These are phyloP conservation scores for Myxozyma melibiosi DNA, from an alignment of 805 yeast species.

Conservation along the genomic window DNA sequence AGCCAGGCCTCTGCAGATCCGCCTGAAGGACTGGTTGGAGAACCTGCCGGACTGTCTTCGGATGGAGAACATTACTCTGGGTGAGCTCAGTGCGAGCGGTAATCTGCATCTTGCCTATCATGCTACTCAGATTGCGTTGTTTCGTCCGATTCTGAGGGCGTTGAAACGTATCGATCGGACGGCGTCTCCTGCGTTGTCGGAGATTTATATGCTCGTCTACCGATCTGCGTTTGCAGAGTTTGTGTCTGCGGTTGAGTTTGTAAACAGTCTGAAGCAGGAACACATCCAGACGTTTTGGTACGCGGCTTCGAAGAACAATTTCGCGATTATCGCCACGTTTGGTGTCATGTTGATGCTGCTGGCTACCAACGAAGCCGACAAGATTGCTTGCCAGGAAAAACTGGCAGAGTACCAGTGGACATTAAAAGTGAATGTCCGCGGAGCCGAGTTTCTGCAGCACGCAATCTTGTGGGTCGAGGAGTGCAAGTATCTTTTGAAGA, in stretches of 20 bases:
- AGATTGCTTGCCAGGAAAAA: constrained; percentile 30
- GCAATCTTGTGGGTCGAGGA: constrained; percentile 38
- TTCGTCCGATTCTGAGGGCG: constrained; percentile 34
- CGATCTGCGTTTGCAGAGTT: constrained; percentile 36
- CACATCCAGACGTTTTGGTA: constrained; percentile 40
- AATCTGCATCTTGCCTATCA: constrained; percentile 37
- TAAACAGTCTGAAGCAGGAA: constrained; percentile 32
- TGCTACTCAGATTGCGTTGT: constrained; percentile 37
- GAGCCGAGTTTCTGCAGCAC: constrained; percentile 38
- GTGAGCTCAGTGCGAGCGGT: constrained; percentile 36
- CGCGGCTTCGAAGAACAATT: constrained; percentile 35
- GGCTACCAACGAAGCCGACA: constrained; percentile 29
- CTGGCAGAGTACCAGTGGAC: constrained; percentile 38
- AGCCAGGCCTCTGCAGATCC: constrained; percentile 35
- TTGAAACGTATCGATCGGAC: constrained; percentile 29
- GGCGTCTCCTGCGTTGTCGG: constrained; percentile 24
- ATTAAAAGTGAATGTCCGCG: constrained; percentile 35
- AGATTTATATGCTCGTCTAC: constrained; percentile 33
- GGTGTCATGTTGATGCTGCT: constrained; percentile 34
- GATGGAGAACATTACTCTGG: constrained; percentile 34
- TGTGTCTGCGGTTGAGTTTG: constrained; percentile 37
- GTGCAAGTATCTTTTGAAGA: constrained; percentile 32
- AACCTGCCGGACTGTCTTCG: constrained; percentile 40
- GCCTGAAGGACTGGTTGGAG: constrained; percentile 43
- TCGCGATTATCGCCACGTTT: constrained; percentile 37